phyloP scores from a whole-genome alignment of 441 rosid genomes.

The Omphalea diandra region DNA sequence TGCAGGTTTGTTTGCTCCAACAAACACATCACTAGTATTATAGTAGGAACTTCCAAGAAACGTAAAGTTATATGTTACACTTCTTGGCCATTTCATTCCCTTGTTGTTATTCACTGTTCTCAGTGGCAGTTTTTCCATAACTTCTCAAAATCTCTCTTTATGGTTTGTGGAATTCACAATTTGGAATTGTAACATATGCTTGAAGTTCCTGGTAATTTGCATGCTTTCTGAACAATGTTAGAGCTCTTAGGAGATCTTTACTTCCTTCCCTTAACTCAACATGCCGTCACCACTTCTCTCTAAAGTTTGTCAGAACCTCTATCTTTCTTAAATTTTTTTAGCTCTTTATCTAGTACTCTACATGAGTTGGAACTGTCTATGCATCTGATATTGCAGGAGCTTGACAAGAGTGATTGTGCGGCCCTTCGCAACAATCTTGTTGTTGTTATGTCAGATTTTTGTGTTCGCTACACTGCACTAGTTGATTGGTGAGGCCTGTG shows the following conservation, averaged over 20 bases:
- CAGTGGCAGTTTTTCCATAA: background rate
- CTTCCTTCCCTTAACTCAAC: background rate
- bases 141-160: background rate
- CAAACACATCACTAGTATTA: slow-evolving; percentile 1
- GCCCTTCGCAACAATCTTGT: slow-evolving; percentile 91
- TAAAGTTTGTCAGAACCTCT: background rate
- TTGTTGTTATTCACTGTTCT: slow-evolving; percentile 6
- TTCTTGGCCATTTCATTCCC: background rate
- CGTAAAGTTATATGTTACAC: background rate
- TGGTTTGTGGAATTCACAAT: background rate
- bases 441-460: slow-evolving; percentile 87
- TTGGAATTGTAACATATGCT: background rate
- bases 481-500: slow-evolving; percentile 76
- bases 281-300: background rate
- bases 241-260: background rate
- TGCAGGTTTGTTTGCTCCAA: slow-evolving; percentile 57
- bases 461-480: slow-evolving; percentile 86
- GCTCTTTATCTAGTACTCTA: background rate
- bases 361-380: background rate
- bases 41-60: background rate
- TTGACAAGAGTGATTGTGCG: slow-evolving; percentile 85
- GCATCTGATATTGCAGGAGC: slow-evolving; percentile 56
- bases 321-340: background rate
- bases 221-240: background rate
- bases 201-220: background rate